Conservation (phyloP, 768 basidiomycete genomes). For the Pleurotus tuber-regium region DNA sequence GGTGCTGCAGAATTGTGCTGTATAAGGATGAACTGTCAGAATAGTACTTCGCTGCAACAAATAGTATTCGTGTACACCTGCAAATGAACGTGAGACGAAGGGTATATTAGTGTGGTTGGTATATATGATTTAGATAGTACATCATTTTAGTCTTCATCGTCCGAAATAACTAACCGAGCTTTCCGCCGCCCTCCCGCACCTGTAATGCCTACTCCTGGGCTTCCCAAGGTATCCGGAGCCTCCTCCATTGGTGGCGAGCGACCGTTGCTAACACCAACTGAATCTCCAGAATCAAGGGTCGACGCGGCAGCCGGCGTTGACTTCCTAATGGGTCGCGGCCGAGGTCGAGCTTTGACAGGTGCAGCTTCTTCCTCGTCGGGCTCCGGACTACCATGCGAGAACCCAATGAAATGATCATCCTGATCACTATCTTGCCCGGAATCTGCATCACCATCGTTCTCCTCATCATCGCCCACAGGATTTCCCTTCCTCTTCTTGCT, state of each 20-base stretch:
- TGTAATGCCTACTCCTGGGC: background rate
- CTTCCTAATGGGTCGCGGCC: background rate
- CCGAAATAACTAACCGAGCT: constrained; percentile 15
- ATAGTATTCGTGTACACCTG: too few relatives aligned
- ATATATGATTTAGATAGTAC: background rate
- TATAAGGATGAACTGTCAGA: background rate
- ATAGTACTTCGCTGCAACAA: too few relatives aligned
- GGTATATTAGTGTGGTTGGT: background rate
- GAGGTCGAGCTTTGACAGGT: constrained; percentile 7
- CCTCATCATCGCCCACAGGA: constrained; percentile 17
- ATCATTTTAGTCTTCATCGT: constrained; percentile 12
- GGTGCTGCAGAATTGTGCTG: constrained; percentile 32
- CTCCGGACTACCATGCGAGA: constrained; percentile 15
- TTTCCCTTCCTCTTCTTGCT: constrained; percentile 27
- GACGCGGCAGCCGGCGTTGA: background rate
- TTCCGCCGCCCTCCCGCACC: constrained; percentile 2
- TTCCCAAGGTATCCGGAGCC: background rate
- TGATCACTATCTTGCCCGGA: constrained; percentile 24
- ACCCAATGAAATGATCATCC: constrained; percentile 22
- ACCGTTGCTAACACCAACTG: background rate
- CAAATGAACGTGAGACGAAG: too few relatives aligned
- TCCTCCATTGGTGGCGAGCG: background rate
- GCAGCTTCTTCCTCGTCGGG: constrained; percentile 10
- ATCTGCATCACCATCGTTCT: constrained; percentile 17
- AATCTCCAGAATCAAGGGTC: background rate